Evolutionary conservation across 306 rosid species (phyloP).

Genomic region (Delonix regia): DNA sequence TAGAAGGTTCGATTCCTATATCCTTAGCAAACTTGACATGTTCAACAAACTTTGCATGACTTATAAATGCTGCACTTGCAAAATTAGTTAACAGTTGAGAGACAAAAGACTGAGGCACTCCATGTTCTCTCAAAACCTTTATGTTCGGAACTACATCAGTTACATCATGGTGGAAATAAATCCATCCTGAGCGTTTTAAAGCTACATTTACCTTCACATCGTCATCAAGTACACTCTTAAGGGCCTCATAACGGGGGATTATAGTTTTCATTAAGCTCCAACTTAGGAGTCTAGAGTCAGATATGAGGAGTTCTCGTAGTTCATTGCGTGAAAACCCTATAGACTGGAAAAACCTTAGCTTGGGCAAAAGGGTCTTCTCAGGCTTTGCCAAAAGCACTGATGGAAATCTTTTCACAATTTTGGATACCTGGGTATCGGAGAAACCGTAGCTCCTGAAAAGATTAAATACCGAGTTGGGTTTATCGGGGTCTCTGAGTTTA

Average conservation of each 20-base stretch:
- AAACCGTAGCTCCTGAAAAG: slow-evolving; percentile 28
- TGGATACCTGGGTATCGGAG: slow-evolving; percentile 33
- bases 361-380: slow-evolving; percentile 48
- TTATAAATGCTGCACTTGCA: neutral
- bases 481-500: neutral
- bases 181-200: neutral
- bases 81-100: neutral
- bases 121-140: slow-evolving; percentile 27
- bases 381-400: slow-evolving; percentile 31
- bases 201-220: neutral
- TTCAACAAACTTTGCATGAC: neutral
- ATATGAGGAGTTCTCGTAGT: slow-evolving; percentile 24
- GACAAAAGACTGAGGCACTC: slow-evolving; percentile 26
- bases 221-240: slow-evolving; percentile 36
- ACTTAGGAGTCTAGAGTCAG: neutral
- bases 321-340: slow-evolving; percentile 42
- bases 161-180: neutral
- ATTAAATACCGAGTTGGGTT: slow-evolving; percentile 11
- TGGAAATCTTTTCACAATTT: slow-evolving; percentile 25
- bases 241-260: slow-evolving; percentile 35
- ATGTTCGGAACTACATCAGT: slow-evolving; percentile 1
- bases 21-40: neutral
- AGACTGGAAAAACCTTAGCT: slow-evolving; percentile 42
- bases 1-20: neutral
- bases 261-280: slow-evolving; percentile 43